Conservation (phyloP, 2,329 filamentous ascomycete species). For the Onygenales sp. region DNA sequence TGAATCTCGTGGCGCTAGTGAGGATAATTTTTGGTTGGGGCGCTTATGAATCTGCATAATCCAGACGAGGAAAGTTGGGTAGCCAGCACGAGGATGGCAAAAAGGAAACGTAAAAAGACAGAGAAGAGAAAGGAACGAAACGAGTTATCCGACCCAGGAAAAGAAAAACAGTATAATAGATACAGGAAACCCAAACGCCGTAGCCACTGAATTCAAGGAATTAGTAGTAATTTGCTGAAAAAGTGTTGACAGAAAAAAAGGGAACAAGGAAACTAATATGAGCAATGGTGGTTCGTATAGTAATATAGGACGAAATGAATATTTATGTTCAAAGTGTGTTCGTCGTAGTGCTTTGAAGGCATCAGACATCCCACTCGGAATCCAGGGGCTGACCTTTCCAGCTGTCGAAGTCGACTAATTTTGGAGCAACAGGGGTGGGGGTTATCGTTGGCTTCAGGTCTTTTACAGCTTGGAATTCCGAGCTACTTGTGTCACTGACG, state of each 20-base stretch:
- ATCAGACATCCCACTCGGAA: slow-evolving; percentile 35
- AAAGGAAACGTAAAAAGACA: background rate
- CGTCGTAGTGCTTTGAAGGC: background rate
- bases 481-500: slow-evolving; percentile 35
- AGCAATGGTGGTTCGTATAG: background rate
- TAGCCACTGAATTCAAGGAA: background rate
- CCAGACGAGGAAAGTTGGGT: too few species aligned
- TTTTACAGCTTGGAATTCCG: slow-evolving; percentile 22
- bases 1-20: too few species aligned
- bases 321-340: background rate
- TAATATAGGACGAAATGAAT: background rate
- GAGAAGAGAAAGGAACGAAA: background rate
- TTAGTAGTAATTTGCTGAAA: background rate
- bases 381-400: slow-evolving; percentile 33
- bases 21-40: background rate
- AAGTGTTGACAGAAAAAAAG: background rate
- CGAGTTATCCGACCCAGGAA: background rate
- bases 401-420: background rate
- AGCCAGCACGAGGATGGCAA: background rate
- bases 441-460: background rate
- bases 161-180: background rate
- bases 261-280: background rate
- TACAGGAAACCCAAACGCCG: slow-evolving; percentile 4
- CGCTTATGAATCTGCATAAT: too few species aligned
- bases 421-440: background rate